Percentiles rank a stretch among this genome's conserved stretches.
phyloP scores from a whole-genome alignment of 768 basidiomycete genomes.

The Kwoniella heveanensis region DNA sequence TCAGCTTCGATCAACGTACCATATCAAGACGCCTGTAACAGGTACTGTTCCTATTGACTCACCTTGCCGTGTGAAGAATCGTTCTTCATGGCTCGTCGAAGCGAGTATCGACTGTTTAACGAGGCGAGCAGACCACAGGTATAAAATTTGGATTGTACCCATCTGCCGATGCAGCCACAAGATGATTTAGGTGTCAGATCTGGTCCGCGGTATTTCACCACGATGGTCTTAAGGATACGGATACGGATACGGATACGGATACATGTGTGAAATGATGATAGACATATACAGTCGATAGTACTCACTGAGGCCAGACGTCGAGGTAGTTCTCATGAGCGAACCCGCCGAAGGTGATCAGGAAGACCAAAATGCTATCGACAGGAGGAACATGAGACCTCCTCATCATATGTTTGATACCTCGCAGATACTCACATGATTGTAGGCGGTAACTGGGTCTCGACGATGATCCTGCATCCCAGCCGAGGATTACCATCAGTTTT shows the following conservation, averaged over 20 bases:
- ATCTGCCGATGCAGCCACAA: too few species aligned
- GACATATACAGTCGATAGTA: too few species aligned
- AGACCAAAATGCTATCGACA: conserved; percentile 4
- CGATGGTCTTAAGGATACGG: too few species aligned
- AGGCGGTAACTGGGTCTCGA: conserved; percentile 16
- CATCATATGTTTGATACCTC: too few species aligned
- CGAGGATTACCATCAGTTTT: not conserved
- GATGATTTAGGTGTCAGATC: too few species aligned
- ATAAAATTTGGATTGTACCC: conserved; percentile 18
- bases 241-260: too few species aligned
- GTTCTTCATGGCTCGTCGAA: conserved; percentile 5
- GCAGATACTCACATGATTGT: conserved; percentile 10
- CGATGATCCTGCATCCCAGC: conserved; percentile 3
- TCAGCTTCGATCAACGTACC: not conserved
- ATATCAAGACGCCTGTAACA: too few species aligned
- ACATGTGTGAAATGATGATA: too few species aligned
- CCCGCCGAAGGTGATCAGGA: conserved; percentile 6
- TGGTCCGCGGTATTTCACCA: too few species aligned
- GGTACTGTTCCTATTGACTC: not conserved
- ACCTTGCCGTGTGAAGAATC: conserved; percentile 1
- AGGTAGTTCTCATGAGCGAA: conserved; percentile 3
- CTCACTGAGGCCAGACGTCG: conserved; percentile 13
- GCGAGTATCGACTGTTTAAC: conserved; percentile 13
- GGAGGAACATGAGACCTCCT: too few species aligned
- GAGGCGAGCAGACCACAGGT: conserved; percentile 12